Percentiles rank a stretch among this genome's conserved stretches.
Conservation (phyloP, 441 rosid genomes). For the Syzygium malaccense region DNA sequence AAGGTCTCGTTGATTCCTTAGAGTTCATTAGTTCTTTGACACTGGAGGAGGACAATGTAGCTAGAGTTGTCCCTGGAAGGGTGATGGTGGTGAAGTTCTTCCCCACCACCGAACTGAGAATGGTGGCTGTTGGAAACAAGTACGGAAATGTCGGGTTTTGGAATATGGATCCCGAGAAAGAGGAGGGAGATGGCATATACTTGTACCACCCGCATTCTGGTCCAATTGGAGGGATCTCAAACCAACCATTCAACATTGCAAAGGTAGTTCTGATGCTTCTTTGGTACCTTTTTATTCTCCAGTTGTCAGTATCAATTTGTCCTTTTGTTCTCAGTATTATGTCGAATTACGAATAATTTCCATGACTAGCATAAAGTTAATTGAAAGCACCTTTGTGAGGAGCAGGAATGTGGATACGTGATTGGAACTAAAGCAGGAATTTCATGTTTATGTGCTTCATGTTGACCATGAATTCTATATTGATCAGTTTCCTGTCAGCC, state of each 20-base stretch:
- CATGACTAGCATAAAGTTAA: background rate
- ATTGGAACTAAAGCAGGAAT: background rate
- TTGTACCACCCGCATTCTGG: conserved; percentile 46
- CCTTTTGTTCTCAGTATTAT: background rate
- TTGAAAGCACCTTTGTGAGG: background rate
- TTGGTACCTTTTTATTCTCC: background rate
- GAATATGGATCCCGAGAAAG: conserved; percentile 42
- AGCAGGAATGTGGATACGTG: background rate
- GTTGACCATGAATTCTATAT: background rate
- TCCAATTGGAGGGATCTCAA: conserved; percentile 55
- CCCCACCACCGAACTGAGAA: conserved; percentile 43
- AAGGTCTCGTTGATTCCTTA: conserved; percentile 8
- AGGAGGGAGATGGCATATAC: conserved; percentile 39
- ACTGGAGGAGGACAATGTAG: conserved; percentile 51
- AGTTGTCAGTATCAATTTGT: background rate
- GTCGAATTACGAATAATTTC: background rate
- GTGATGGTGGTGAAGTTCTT: conserved; percentile 44
- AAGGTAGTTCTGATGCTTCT: conserved; percentile 37
- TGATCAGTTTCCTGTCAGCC: background rate
- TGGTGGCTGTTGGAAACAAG: conserved; percentile 65
- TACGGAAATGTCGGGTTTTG: conserved; percentile 65
- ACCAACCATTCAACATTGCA: conserved; percentile 42
- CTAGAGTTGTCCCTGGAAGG: conserved; percentile 57
- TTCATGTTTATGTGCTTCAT: background rate
- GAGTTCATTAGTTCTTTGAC: conserved; percentile 35